Evolutionary conservation across 1,139 yeast species (phyloP), one percentile per base, ranked within the genome.

Genomic region (Arxiozyma slooffiae): DNA sequence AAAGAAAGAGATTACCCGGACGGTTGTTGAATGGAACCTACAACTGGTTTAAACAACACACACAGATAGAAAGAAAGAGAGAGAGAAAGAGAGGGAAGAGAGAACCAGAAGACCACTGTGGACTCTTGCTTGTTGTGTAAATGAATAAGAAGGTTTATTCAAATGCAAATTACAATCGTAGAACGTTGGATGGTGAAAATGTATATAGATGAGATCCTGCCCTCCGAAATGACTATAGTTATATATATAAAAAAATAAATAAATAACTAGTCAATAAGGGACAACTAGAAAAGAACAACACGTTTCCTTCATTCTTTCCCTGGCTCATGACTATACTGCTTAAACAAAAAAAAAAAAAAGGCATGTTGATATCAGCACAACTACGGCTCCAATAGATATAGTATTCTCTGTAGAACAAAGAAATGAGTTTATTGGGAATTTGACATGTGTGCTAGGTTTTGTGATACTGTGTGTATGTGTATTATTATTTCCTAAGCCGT

Each of bases 361-460:
- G 5, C 17, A 6, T 22, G 7, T 45, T 56, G 48, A 52, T 60
- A 50, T 63, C 50, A 58, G 67, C 66, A 64, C 67, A 61, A 62
- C 59, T 56, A 57, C 66, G 67, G 67, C 67, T 60, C 67, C 64
- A 54, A 50, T 53, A 56, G 58, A 54, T 53, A 57, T 60, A 30
- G 36, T 11, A 30, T 30, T 30, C 34, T 26, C 34, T 9, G 11
- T 23, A 23, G 3, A 9, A 26, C 3, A 41, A 21, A 44, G 41
- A 21, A 52, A 43, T 52, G 54, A 51, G 49, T 55, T 56, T 53
- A 57, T 45, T 54, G 64, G 67, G 67, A 64, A 64, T 64, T 63
- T 63, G 67, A 64, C 67, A 55, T 56, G 37, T 42, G 45, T 42
- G 45, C 45, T 42, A 30, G 36, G n/a, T 30, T 30, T 30, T 30